Base-by-base conservation (phyloP, 1,139 yeast species). In the Blastobotrys ciferrii region DNA sequence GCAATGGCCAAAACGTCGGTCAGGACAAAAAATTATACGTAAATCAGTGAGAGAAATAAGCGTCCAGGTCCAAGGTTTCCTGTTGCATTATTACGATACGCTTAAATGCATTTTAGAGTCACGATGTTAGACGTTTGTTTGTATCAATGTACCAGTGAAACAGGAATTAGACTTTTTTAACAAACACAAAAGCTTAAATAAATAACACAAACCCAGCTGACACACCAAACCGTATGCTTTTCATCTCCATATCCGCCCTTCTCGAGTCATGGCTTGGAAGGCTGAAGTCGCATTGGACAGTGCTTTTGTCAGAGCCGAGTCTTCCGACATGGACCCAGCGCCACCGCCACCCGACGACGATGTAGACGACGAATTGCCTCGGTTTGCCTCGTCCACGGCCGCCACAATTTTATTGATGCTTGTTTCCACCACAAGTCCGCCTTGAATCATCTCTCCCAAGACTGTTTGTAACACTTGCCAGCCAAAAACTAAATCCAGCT, bases 401-500 rank as follows among this genome's bases (percentile, higher is more conserved):
- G 94, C 89, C n/a, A 91, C 96, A 35, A 92, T 89, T 54, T 87
- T 79, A 36, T 72, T 67, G 23, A 89, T 87, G 59, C 84, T 88
- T 1, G 98, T 91, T 65, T 92, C 98, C 35, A 94, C 87, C n/a
- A 92, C 98, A 95, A 94, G 84, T 0, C 99, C 99, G 25, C 98
- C 98, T 64, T 92, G 98, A 1, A 92, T 85, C 37, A 92, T 86
- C 61, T 94, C 98, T 32, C 67, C 68, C 48, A 92, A 69, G 3
- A 92, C 97, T 1, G 96, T 85, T 63, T 92, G 95, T 39, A 92
- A 71, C 12, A 89, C 95, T 67, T 92, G 97, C 97, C 98, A 92
- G 20, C 97, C 97, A 55, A 89, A 91, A 19, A 94, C 97, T 58
- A 92, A 74, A 66, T 92, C 98, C 57, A 92, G 75, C 65, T 92